Percentiles rank a stretch among this genome's conserved stretches.
Evolutionary conservation across 169 alveolate genomes (phyloP).

Genomic region (Plasmodium gaboni): DNA sequence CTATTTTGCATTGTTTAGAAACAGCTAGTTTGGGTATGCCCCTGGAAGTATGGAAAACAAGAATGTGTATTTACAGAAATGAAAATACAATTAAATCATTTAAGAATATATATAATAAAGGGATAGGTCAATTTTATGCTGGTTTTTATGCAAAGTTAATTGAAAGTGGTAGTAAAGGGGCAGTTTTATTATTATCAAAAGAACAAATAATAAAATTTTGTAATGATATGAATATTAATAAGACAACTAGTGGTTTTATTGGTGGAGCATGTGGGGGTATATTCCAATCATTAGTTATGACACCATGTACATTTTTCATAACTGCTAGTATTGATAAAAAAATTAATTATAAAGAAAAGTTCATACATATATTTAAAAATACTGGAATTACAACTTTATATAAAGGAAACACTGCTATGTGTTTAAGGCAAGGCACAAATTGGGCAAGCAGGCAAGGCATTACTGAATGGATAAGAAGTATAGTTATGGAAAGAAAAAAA

Average conservation of each 20-base stretch:
- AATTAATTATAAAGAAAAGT: conserved; percentile 52
- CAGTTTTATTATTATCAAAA: conserved; percentile 82
- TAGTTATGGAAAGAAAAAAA: conserved; percentile 29
- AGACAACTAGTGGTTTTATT: conserved; percentile 79
- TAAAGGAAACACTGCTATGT: conserved; percentile 85
- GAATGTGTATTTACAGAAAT: conserved; percentile 85
- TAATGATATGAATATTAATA: conserved; percentile 34
- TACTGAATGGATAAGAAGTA: conserved; percentile 80
- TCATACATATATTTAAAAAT: conserved; percentile 26
- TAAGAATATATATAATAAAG: conserved; percentile 71
- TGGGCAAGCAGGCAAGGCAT: conserved; percentile 89
- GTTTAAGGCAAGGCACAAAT: conserved; percentile 86
- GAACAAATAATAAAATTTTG: conserved; percentile 57
- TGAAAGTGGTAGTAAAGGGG: conserved; percentile 84
- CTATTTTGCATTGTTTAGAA: conserved; percentile 82
- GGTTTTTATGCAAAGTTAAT: conserved; percentile 82
- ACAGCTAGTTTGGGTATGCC: conserved; percentile 89
- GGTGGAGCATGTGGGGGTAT: conserved; percentile 88
- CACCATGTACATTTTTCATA: conserved; percentile 86
- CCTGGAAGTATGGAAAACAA: conserved; percentile 87
- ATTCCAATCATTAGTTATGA: conserved; percentile 83
- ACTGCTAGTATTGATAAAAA: conserved; percentile 84
- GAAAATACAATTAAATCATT: conserved; percentile 81
- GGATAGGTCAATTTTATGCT: conserved; percentile 82
- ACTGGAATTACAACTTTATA: conserved; percentile 83